Evolutionary conservation across 2,329 filamentous ascomycete genomes (phyloP), one percentile per base, ranked within the genome.

Genomic region (Fusarium sambucinum): DNA sequence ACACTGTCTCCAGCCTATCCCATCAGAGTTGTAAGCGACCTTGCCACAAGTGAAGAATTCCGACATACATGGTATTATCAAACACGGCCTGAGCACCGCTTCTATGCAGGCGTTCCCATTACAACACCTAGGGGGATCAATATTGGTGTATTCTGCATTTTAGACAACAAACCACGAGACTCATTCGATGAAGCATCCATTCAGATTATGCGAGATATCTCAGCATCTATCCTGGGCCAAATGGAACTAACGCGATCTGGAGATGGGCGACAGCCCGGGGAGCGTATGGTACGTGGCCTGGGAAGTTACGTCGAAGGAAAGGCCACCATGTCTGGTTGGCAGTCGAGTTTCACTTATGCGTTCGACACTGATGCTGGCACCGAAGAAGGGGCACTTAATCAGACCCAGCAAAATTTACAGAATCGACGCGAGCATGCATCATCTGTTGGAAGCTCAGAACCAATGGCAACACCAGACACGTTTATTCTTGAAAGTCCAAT

Each of bases 101-200:
- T 83, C 63, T 83, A 82, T 41, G 77, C 80, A 0, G 80, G 74
- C 1, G 77, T 82, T 0, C 81, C 81, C 1, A 81, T 83, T 6
- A 75, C 76, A 2, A 78, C 79, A 0, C 75, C 64, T 0, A 69
- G 73, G 4, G 81, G 80, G 21, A 78, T 83, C 63, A 80, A 81
- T 45, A 83, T 83, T 9, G 81, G 81, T 6, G 77, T 79, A 1
- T 77, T 77, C 17, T 80, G 76, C 54, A 72, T 82, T 10, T 59
- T 77, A 16, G 63, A 70, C 38, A 48, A 47, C 9, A 58, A 66
- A 12, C 44, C 66, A 11, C 55, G 66, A 25, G 23, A 50, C 0
- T 17, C 13, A 3, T 73, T 80, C 59, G 74, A 73, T 37, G 72
- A 76, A 16, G 46, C 63, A 14, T 70, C 75, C n/a, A 72, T 77